These are phyloP conservation scores for Panicum hallii DNA, from an alignment of 202 grass and related monocot genomes.

Conservation along the genomic window DNA sequence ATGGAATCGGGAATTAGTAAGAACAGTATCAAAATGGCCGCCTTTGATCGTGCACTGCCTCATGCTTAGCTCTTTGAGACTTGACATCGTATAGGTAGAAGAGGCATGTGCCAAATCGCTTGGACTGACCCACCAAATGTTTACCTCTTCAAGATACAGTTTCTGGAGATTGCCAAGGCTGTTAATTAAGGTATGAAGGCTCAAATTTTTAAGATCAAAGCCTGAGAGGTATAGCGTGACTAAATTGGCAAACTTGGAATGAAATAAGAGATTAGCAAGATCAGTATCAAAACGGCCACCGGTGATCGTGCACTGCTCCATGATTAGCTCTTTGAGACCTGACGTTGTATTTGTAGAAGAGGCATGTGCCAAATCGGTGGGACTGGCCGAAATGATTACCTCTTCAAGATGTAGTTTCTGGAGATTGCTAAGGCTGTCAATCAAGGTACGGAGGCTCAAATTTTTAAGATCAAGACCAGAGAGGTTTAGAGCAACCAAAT, in stretches of 20 bases:
- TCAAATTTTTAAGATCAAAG: constrained; percentile 6
- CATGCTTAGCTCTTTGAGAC: constrained; percentile 47
- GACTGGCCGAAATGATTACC: constrained; percentile 14
- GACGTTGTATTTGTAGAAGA: not conserved
- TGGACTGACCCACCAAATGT: constrained; percentile 28
- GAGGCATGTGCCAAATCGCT: not conserved
- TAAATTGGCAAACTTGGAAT: constrained; percentile 32
- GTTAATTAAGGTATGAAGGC: constrained; percentile 23
- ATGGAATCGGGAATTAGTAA: too few species aligned
- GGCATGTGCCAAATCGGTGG: not conserved
- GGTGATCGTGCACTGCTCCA: not conserved
- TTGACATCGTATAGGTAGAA: not conserved
- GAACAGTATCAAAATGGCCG: not conserved
- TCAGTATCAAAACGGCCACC: not conserved
- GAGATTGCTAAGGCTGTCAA: constrained; percentile 42
- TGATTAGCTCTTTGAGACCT: constrained; percentile 35
- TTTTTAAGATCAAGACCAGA: constrained; percentile 36
- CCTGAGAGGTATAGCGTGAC: constrained; percentile 25
- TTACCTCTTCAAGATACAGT: constrained; percentile 30
- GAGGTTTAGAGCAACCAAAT: constrained; percentile 38
- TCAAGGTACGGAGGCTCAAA: constrained; percentile 11
- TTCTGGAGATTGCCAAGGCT: constrained; percentile 40
- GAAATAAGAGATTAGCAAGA: not conserved
- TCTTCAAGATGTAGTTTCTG: constrained; percentile 20
- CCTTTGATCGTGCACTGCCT: constrained; percentile 32